These are phyloP conservation scores for Sclerotinia minor DNA, from an alignment of 2,329 filamentous ascomycete species.

Conservation along the genomic window DNA sequence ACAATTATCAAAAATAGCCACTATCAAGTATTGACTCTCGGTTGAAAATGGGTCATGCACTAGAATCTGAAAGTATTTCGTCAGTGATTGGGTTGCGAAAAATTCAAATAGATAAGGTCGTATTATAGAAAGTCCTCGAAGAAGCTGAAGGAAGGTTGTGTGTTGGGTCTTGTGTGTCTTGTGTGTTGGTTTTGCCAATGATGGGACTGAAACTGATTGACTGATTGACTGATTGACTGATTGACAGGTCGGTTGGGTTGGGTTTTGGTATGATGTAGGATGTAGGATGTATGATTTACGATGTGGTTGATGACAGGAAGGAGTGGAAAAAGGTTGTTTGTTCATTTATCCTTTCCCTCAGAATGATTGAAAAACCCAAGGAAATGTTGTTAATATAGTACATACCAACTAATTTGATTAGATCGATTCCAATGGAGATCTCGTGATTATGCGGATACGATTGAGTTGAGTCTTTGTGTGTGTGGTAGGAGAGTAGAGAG, in stretches of 20 bases:
- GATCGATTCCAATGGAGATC: background rate
- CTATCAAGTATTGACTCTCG: background rate
- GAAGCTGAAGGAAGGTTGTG: background rate
- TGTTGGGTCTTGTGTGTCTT: background rate
- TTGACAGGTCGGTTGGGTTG: background rate
- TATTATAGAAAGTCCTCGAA: conserved; percentile 12
- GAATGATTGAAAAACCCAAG: background rate
- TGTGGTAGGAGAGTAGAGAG: background rate
- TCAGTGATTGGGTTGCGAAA: conserved; percentile 18
- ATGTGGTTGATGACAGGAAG: background rate
- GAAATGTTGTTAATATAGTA: background rate
- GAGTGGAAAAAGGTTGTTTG: background rate
- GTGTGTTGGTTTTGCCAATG: background rate
- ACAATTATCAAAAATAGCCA: background rate
- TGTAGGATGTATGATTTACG: background rate
- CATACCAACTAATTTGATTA: background rate
- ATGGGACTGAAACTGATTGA: background rate
- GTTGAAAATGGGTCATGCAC: background rate
- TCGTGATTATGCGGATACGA: background rate
- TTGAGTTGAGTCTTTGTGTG: background rate
- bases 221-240: background rate
- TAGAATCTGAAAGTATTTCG: conserved; percentile 4
- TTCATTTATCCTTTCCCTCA: background rate
- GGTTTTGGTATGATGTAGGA: background rate
- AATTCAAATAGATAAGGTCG: conserved; percentile 9